Percentiles rank a stretch among this genome's conserved stretches.
phyloP scores from a whole-genome alignment of 176 grass and related monocot genomes.

The Triticum timopheevii region DNA sequence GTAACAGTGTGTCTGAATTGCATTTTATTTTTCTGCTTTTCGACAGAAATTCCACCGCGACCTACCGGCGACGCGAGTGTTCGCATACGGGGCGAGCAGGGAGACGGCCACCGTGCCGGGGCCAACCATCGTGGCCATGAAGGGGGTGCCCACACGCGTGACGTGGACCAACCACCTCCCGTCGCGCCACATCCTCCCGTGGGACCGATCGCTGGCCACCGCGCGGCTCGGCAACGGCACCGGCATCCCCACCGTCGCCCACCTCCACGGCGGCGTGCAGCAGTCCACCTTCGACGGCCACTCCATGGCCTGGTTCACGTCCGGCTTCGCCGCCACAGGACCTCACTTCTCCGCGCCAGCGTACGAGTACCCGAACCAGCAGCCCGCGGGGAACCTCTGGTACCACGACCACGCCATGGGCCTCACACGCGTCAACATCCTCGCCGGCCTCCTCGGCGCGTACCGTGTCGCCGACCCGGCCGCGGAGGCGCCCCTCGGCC shows the following conservation, averaged over 20 bases:
- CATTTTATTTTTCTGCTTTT: neutral
- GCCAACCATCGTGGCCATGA: constrained; percentile 68
- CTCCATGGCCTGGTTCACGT: constrained; percentile 76
- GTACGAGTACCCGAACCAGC: constrained; percentile 61
- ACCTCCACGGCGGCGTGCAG: constrained; percentile 90
- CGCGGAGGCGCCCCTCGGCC: constrained; percentile 26
- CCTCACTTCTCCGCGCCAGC: constrained; percentile 33
- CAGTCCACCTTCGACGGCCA: constrained; percentile 68
- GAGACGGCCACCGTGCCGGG: constrained; percentile 54
- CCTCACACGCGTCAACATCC: constrained; percentile 72
- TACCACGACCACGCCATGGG: constrained; percentile 87
- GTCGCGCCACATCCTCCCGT: constrained; percentile 50
- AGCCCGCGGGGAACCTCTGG: constrained; percentile 68
- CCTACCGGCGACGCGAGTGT: constrained; percentile 55
- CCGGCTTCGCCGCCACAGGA: constrained; percentile 37
- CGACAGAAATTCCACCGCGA: constrained; percentile 84
- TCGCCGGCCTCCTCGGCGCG: constrained; percentile 67
- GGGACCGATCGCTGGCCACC: constrained; percentile 48
- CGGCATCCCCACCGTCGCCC: constrained; percentile 76
- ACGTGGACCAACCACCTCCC: constrained; percentile 79
- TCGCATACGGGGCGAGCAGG: constrained; percentile 52
- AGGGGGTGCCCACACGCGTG: constrained; percentile 52
- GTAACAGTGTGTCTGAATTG: neutral
- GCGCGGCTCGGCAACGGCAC: neutral
- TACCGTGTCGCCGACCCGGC: constrained; percentile 42